Evolutionary conservation across 305 asterid genomes (phyloP).

Genomic region (Striga hermonthica): DNA sequence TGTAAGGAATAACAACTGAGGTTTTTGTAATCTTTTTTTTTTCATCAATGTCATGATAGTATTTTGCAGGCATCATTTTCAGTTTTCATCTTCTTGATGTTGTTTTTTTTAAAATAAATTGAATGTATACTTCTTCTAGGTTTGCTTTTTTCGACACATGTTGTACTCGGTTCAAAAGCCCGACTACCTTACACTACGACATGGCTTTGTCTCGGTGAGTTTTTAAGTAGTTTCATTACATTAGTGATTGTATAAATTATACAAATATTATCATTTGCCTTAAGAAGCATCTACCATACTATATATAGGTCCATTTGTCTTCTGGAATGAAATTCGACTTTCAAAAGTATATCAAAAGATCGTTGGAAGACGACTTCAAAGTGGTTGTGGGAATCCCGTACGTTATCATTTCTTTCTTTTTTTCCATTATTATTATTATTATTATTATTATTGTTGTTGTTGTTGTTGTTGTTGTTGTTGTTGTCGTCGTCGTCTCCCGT

Average conservation of each 20-base stretch:
- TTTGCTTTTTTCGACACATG: constrained; percentile 79
- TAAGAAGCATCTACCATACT: background rate
- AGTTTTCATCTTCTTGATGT: background rate
- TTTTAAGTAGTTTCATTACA: background rate
- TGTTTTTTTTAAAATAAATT: background rate
- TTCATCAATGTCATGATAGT: background rate
- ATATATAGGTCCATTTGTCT: constrained; percentile 63
- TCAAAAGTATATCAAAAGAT: constrained; percentile 73
- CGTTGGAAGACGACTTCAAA: constrained; percentile 86
- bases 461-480: too few relatives aligned
- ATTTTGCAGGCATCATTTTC: too few relatives aligned
- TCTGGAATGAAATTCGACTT: constrained; percentile 74
- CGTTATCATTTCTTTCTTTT: constrained; percentile 14
- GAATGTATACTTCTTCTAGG: constrained; percentile 37
- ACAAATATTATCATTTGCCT: background rate
- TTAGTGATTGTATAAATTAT: background rate
- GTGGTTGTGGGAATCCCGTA: constrained; percentile 77
- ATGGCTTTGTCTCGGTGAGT: constrained; percentile 88
- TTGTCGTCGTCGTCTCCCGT: too few relatives aligned
- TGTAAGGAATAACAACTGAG: constrained; percentile 39
- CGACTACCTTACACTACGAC: constrained; percentile 84
- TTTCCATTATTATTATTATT: too few relatives aligned
- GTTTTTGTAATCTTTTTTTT: background rate
- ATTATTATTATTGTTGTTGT: too few relatives aligned
- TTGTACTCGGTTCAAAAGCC: constrained; percentile 74